Evolutionary conservation across 257 asterid species (phyloP).

Genomic region (Ligustrum vulgare): DNA sequence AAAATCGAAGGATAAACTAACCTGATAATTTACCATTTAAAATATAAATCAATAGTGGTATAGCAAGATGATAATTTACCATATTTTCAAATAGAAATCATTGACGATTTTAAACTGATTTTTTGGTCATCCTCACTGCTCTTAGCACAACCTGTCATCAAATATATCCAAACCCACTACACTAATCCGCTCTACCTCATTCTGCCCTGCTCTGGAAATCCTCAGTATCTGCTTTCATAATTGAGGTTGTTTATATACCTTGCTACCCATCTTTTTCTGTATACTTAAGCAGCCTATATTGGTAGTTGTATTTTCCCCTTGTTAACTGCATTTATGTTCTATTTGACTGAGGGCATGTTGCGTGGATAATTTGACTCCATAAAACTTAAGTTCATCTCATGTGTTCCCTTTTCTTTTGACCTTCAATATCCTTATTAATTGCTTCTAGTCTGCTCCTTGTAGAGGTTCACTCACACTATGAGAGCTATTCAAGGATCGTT

Average conservation of each 20-base stretch:
- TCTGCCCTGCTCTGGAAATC: neutral
- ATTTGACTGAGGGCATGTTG: neutral
- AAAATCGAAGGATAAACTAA: too few species aligned
- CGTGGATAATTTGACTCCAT: neutral
- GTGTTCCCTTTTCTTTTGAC: constrained; percentile 13
- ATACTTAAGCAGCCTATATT: neutral
- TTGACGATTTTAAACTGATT: too few species aligned
- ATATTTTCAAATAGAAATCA: too few species aligned
- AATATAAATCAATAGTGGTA: too few species aligned
- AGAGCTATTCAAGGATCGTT: constrained; percentile 94
- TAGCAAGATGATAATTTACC: too few species aligned
- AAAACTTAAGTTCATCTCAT: neutral
- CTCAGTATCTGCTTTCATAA: neutral
- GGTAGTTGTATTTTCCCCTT: neutral
- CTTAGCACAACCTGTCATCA: neutral
- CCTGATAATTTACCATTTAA: too few species aligned
- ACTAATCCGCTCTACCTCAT: neutral
- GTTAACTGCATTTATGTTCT: neutral
- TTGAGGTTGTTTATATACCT: neutral
- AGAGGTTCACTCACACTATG: constrained; percentile 88
- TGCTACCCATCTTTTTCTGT: neutral
- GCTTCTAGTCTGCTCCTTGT: constrained; percentile 35
- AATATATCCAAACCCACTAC: neutral
- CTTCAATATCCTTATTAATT: constrained; percentile 15
- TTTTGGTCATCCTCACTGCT: neutral